Evolutionary conservation across 169 alveolate species (phyloP), one percentile per base, ranked within the genome.

Genomic region (Plasmodium ovale): DNA sequence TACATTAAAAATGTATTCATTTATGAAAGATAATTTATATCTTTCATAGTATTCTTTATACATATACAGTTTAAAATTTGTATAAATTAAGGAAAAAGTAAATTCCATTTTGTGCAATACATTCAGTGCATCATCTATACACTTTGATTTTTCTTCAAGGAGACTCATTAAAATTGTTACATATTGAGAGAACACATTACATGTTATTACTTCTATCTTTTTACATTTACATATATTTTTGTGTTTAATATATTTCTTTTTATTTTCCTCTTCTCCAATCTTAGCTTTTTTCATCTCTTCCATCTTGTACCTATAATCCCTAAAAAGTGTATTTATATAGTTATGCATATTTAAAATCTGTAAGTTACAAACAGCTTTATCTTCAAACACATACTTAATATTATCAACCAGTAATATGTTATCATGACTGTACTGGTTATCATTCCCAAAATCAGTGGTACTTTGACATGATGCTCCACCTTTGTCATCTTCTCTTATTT

Each of bases 31-130:
- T n/a, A 85, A 39, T 12, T 85, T 85, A 60, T 35, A 42, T 4
- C 54, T 54, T 58, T 67, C 87, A 71, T 85, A 85, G 49, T 68
- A 85, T 33, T 85, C 67, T 69, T 60, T 85, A 42, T 85, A 85
- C 0, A 85, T 23, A 44, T 85, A 85, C n/a, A 85, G n/a, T 64
- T 85, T 85, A 9, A 85, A 12, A 53, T 85, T 69, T 16, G n/a
- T 60, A 71, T 85, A 85, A 5, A 85, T 58, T 33, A 56, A 10
- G 16, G 42, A 47, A 85, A 85, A 85, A 3, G 59, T 54, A 1
- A 35, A 27, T 37, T 85, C 91, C 14, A 85, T 27, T 16, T 85
- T 59, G 39, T 25, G 33, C 44, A 72, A 85, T 19, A 16, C 47
- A 1, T 19, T 49, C 69, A 85, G 49, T 2, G 91, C 91, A 33